Conservation (phyloP, 306 rosid species). For the Urtica urens region DNA sequence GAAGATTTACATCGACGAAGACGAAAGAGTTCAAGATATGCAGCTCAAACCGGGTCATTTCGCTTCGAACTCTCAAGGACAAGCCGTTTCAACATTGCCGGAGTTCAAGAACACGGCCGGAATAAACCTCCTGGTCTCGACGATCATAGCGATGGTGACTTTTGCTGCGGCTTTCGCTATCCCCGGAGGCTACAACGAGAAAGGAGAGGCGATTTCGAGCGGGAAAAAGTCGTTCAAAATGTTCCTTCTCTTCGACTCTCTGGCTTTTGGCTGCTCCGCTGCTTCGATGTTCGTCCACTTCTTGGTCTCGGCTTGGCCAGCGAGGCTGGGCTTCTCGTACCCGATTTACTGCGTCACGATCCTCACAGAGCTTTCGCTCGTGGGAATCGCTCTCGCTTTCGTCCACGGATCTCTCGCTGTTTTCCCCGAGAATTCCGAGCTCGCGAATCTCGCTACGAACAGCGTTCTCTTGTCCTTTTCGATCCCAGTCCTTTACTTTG, state of each 20-base stretch:
- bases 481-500: neutral
- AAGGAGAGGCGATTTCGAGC: constrained; percentile 7
- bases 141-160: constrained; percentile 11
- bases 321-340: constrained; percentile 1
- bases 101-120: neutral
- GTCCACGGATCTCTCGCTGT: neutral
- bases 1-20: neutral
- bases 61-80: neutral
- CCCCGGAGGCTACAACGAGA: constrained; percentile 9
- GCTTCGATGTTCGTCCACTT: constrained; percentile 9
- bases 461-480: constrained; percentile 12
- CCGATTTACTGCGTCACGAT: neutral
- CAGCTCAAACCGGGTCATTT: neutral
- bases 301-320: constrained; percentile 6
- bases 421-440: constrained; percentile 4
- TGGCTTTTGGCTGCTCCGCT: constrained; percentile 15
- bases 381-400: constrained; percentile 1
- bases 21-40: neutral
- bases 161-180: constrained; percentile 10
- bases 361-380: constrained; percentile 2
- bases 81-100: neutral
- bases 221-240: neutral
- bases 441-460: constrained; percentile 6
- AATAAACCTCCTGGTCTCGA: constrained; percentile 3
- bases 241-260: constrained; percentile 3